Conservation (phyloP, 306 rosid genomes). For the Astragalus membranaceus region DNA sequence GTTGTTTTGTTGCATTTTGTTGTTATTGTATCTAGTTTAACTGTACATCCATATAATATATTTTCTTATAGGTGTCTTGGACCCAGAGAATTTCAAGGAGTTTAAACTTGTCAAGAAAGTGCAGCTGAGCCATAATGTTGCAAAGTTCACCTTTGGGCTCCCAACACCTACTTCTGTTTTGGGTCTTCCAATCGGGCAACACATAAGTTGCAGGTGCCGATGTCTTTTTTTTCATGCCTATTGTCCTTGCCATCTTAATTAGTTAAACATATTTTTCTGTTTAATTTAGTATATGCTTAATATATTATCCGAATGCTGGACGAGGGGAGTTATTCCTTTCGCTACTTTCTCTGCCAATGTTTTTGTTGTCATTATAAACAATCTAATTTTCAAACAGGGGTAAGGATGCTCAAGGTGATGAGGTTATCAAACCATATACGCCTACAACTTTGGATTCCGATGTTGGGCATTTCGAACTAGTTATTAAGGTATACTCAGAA, state of each 20-base stretch:
- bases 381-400: conserved; percentile 57
- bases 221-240: conserved; percentile 2
- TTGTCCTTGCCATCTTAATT: not conserved
- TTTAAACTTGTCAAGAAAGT: conserved; percentile 75
- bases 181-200: conserved; percentile 99
- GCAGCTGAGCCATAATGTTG: conserved; percentile 93
- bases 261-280: not conserved
- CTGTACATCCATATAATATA: conserved; percentile 7
- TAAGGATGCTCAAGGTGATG: conserved; percentile 80
- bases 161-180: conserved; percentile 72
- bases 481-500: conserved; percentile 60
- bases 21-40: not conserved
- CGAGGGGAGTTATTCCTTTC: not conserved
- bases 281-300: not conserved
- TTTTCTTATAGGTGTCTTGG: conserved; percentile 47
- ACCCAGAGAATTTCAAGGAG: conserved; percentile 67
- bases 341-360: not conserved
- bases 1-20: not conserved
- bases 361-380: not conserved
- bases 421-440: conserved; percentile 85
- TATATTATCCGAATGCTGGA: not conserved
- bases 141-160: conserved; percentile 79
- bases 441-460: conserved; percentile 96
- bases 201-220: conserved; percentile 91
- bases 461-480: conserved; percentile 86